These are phyloP conservation scores for Earliella scabrosa DNA, from an alignment of 1,284 basidiomycete genomes.

Conservation along the genomic window DNA sequence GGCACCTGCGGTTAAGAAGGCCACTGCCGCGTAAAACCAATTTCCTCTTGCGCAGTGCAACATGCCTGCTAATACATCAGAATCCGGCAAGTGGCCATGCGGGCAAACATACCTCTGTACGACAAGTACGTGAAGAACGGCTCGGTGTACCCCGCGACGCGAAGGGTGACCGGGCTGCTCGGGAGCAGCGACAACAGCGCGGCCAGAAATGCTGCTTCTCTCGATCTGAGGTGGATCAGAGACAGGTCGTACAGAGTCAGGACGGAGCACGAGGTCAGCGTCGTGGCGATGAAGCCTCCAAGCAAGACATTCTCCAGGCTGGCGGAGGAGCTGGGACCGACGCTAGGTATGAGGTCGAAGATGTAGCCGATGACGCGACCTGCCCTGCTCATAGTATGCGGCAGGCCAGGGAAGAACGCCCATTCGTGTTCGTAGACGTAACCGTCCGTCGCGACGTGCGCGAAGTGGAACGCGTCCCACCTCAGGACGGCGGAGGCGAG, in stretches of 20 bases:
- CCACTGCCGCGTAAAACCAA: slow-evolving; percentile 59
- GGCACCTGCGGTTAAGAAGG: slow-evolving; percentile 66
- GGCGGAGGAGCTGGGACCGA: not conserved
- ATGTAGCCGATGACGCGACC: slow-evolving; percentile 25
- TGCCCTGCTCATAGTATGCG: slow-evolving; percentile 54
- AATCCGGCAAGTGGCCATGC: not conserved
- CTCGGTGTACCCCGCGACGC: slow-evolving; percentile 80
- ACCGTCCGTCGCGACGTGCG: slow-evolving; percentile 62
- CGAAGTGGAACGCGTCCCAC: slow-evolving; percentile 92
- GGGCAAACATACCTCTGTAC: slow-evolving; percentile 75
- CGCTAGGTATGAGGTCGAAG: not conserved
- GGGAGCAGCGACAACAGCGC: slow-evolving; percentile 77
- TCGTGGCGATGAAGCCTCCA: slow-evolving; percentile 41
- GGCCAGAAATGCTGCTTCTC: slow-evolving; percentile 61
- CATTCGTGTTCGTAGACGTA: slow-evolving; percentile 85
- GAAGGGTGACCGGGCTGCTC: slow-evolving; percentile 78
- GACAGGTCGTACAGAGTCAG: slow-evolving; percentile 69
- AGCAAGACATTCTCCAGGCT: slow-evolving; percentile 33
- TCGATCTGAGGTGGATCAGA: slow-evolving; percentile 54
- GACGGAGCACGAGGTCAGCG: slow-evolving; percentile 42
- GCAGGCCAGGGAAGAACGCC: slow-evolving; percentile 85
- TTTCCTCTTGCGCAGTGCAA: slow-evolving; percentile 52
- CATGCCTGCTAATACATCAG: slow-evolving; percentile 52
- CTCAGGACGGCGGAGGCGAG: slow-evolving; percentile 54
- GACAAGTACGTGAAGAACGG: slow-evolving; percentile 84